Base-by-base conservation (phyloP, 225 moss, liverwort and hornwort species). In the Pleurozium schreberi region DNA sequence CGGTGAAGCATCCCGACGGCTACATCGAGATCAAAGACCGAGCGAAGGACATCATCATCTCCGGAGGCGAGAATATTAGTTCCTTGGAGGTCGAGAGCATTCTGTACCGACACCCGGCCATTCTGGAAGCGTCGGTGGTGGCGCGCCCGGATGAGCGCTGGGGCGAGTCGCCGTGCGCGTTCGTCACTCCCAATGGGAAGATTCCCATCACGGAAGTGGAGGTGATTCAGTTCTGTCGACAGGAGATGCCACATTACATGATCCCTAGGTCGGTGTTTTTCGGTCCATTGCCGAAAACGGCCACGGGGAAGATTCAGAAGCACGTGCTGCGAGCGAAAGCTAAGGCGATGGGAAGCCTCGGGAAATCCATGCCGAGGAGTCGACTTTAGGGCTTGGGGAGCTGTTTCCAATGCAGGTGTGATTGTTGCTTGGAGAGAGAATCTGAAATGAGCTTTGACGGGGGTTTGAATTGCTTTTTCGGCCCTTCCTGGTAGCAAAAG, bases 21-120 rank as follows among this genome's bases (percentile, higher is more conserved):
- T 96, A 96, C 80, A 90, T 98, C 47, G 92, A 96, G 82, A 91
- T 96, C 36, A 96, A 97, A 66, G 97, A 96, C 89, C 88, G 96
- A 28, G 95, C 97, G 1, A 96, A 97, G 80, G 96, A 97, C 53
- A 96, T 97, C 16, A 97, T 97, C 82, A 97, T 96, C 53, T 96
- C 96, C 14, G 97, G 97, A 65, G 97, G 97, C 71, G 96, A 97
- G 79, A 97, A 96, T 25, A 95, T 97, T 81, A 97, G 97, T 73
- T 96, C 95, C 69, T 87, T 96, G 75, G 97, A 97, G 89, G 96
- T 97, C 58, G 97, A 96, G 86, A 94, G 90, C 69, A 87, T 92
- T 6, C 70, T 94, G 11, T 95, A 92, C 86, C 89, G 88, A 26
- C 94, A 95, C 74, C 94, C 95, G 7, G 87, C 60, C 8, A 90